These are phyloP conservation scores for Dillenia suffruticosa DNA, from an alignment of 164 flowering plant species.

Conservation along the genomic window DNA sequence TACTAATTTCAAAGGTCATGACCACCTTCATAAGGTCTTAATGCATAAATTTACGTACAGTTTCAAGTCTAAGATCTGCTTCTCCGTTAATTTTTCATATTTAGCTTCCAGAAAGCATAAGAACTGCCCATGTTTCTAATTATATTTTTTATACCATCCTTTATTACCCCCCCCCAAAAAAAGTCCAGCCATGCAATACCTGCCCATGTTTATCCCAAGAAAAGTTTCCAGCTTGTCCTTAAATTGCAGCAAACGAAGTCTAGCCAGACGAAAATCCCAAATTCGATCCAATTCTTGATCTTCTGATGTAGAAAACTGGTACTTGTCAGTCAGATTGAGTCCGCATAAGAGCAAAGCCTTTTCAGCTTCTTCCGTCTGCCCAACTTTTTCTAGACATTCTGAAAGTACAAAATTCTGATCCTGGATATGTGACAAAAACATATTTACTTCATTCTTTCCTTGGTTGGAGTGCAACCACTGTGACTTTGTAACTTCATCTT, in stretches of 20 bases:
- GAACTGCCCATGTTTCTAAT: no score
- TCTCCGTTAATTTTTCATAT: no score
- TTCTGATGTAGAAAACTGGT: slow-evolving; percentile 43
- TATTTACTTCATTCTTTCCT: slow-evolving; percentile 53
- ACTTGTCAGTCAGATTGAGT: slow-evolving; percentile 58
- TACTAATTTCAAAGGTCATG: no score
- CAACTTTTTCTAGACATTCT: slow-evolving; percentile 73
- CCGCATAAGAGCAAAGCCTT: slow-evolving; percentile 71
- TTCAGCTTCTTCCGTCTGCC: slow-evolving; percentile 71
- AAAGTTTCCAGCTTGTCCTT: slow-evolving; percentile 90
- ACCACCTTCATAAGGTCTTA: no score
- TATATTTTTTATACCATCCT: background rate
- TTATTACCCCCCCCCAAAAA: background rate
- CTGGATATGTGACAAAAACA: slow-evolving; percentile 57
- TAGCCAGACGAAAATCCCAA: slow-evolving; percentile 60
- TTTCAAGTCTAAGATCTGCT: no score
- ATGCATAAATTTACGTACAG: no score
- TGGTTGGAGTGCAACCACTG: slow-evolving; percentile 75
- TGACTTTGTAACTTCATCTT: slow-evolving; percentile 73
- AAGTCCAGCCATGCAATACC: slow-evolving; percentile 35
- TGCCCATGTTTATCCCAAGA: slow-evolving; percentile 97
- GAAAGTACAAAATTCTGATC: slow-evolving; percentile 71
- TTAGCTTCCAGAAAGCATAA: no score
- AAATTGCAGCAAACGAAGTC: slow-evolving; percentile 78
- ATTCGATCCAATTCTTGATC: slow-evolving; percentile 23